phyloP scores from a whole-genome alignment of 2,329 filamentous ascomycete species.

The Phialocephala subalpina region DNA sequence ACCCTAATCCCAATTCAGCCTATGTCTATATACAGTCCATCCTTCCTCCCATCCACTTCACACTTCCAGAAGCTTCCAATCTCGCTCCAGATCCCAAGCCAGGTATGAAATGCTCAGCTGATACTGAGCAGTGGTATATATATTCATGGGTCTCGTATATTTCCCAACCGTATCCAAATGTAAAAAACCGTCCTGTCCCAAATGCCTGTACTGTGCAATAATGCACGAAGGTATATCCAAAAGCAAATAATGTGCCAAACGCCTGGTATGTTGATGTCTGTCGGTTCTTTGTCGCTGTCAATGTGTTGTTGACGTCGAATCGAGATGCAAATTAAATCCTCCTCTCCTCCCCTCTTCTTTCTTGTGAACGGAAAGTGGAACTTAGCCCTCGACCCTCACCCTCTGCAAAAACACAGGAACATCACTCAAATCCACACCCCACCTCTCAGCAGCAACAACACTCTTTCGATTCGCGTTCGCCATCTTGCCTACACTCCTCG shows the following conservation, averaged over 20 bases:
- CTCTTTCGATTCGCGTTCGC: slow-evolving; percentile 22
- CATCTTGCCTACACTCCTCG: slow-evolving; percentile 23
- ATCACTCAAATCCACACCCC: slow-evolving; percentile 37
- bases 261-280: neutral
- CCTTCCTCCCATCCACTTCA: neutral
- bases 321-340: neutral
- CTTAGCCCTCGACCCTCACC: slow-evolving; percentile 13
- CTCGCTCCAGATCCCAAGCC: neutral
- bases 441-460: slow-evolving; percentile 21
- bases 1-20: too few relatives aligned
- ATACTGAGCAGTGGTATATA: slow-evolving; percentile 5
- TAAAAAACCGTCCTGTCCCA: neutral
- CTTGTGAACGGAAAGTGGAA: neutral
- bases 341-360: neutral
- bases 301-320: neutral
- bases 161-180: slow-evolving; percentile 2
- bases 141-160: slow-evolving; percentile 11
- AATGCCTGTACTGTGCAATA: neutral
- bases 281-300: neutral
- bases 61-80: neutral
- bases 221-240: neutral
- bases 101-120: neutral
- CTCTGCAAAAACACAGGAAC: slow-evolving; percentile 36
- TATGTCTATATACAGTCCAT: too few relatives aligned
- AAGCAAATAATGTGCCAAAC: neutral